Evolutionary conservation across 2,329 filamentous ascomycete genomes (phyloP).

Genomic region (Fusarium austroafricanum): DNA sequence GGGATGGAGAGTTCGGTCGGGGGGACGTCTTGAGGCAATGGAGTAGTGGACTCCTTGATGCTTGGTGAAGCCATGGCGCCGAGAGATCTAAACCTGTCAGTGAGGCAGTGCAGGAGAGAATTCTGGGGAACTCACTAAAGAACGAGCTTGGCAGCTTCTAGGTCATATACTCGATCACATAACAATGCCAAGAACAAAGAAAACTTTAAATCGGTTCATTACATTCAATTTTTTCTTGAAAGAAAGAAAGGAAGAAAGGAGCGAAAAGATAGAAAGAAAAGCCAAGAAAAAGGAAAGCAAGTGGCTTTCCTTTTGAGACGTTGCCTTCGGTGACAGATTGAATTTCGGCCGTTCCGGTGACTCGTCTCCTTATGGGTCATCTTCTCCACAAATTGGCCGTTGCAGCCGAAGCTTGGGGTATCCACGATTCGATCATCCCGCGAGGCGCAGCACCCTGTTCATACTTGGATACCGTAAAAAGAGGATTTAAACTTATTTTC

Average conservation of each 20-base stretch:
- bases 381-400: conserved; percentile 13
- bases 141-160: not conserved
- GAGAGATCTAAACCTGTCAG: not conserved
- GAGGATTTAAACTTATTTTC: not conserved
- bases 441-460: conserved; percentile 23
- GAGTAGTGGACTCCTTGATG: conserved; percentile 5
- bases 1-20: conserved; percentile 7
- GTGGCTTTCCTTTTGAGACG: not conserved
- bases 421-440: conserved; percentile 18
- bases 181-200: not conserved
- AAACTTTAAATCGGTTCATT: not conserved
- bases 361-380: not conserved
- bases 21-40: not conserved
- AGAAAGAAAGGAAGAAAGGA: too few relatives aligned
- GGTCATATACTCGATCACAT: not conserved
- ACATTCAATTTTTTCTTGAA: not conserved
- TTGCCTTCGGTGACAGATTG: not conserved
- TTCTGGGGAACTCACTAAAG: not conserved
- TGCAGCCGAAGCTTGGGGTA: conserved; percentile 15
- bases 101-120: fast-evolving
- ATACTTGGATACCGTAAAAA: not conserved
- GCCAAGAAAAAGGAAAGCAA: not conserved
- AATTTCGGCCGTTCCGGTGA: conserved; percentile 2
- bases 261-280: too few relatives aligned
- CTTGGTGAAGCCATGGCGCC: not conserved